These are phyloP conservation scores for Trichopus zeylanicus DNA, from an alignment of 116 monocot species.

Conservation along the genomic window DNA sequence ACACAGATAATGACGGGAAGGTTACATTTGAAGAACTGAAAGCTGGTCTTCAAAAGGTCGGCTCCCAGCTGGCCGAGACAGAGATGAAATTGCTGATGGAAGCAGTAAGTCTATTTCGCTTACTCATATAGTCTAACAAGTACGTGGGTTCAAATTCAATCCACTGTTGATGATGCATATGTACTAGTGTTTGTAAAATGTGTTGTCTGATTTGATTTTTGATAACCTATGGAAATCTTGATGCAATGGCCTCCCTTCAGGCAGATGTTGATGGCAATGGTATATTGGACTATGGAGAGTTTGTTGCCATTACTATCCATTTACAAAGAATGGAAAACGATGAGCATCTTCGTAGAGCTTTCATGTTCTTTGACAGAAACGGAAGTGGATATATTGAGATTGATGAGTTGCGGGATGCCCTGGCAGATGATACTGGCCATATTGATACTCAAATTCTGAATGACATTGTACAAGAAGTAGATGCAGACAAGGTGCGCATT, in stretches of 20 bases:
- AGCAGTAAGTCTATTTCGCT: slow-evolving; percentile 34
- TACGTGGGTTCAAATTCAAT: not conserved
- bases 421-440: slow-evolving; percentile 29
- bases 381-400: slow-evolving; percentile 59
- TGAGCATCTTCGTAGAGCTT: slow-evolving; percentile 58
- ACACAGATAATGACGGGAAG: slow-evolving; percentile 54
- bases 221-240: too few species aligned
- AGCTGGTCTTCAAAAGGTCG: slow-evolving; percentile 55
- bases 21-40: slow-evolving; percentile 72
- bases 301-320: slow-evolving; percentile 62
- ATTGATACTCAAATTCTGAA: slow-evolving; percentile 31
- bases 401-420: slow-evolving; percentile 47
- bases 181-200: not conserved
- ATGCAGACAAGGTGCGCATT: slow-evolving; percentile 54
- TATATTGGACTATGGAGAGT: slow-evolving; percentile 63
- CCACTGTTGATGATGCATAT: not conserved
- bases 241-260: slow-evolving; percentile 14
- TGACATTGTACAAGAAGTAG: slow-evolving; percentile 54
- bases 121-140: not conserved
- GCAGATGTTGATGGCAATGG: slow-evolving; percentile 86
- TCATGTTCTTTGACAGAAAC: slow-evolving; percentile 67
- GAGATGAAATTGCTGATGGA: slow-evolving; percentile 83
- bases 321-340: slow-evolving; percentile 56
- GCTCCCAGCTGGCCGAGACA: slow-evolving; percentile 47
- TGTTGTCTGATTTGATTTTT: not conserved